phyloP scores from a whole-genome alignment of 345 rosid genomes.

The Rhizophora apiculata region DNA sequence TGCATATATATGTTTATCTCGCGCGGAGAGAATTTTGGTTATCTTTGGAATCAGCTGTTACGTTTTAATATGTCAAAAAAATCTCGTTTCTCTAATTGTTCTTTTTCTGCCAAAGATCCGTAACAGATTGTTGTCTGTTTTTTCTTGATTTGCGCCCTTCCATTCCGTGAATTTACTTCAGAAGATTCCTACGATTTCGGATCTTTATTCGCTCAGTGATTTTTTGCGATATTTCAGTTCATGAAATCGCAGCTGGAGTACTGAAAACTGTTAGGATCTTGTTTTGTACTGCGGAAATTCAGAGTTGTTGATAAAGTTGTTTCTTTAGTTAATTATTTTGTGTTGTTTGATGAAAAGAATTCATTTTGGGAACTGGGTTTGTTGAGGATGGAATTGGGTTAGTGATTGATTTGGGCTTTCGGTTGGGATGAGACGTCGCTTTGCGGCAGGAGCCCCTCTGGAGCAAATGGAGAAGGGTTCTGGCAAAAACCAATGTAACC shows the following conservation, averaged over 20 bases:
- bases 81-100: background rate
- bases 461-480: conserved; percentile 61
- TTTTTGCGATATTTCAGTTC: background rate
- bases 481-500: conserved; percentile 48
- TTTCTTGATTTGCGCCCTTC: conserved; percentile 11
- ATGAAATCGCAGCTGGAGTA: background rate
- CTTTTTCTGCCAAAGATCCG: conserved; percentile 6
- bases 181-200: background rate
- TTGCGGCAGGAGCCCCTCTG: conserved; percentile 28
- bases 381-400: conserved; percentile 4
- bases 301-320: background rate
- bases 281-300: background rate
- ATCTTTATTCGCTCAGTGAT: background rate
- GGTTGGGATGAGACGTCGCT: conserved; percentile 66
- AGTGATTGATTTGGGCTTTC: conserved; percentile 8
- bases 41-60: background rate
- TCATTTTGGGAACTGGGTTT: conserved; percentile 22
- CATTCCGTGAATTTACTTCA: background rate
- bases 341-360: background rate
- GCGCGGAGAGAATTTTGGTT: background rate
- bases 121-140: conserved; percentile 3
- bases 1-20: background rate
- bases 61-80: background rate
- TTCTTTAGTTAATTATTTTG: background rate
- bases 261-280: conserved; percentile 12